A percentile compares a stretch with the other conserved stretches of the same genome.
These are phyloP conservation scores for Acer negundo DNA, from an alignment of 345 rosid genomes.

Conservation along the genomic window DNA sequence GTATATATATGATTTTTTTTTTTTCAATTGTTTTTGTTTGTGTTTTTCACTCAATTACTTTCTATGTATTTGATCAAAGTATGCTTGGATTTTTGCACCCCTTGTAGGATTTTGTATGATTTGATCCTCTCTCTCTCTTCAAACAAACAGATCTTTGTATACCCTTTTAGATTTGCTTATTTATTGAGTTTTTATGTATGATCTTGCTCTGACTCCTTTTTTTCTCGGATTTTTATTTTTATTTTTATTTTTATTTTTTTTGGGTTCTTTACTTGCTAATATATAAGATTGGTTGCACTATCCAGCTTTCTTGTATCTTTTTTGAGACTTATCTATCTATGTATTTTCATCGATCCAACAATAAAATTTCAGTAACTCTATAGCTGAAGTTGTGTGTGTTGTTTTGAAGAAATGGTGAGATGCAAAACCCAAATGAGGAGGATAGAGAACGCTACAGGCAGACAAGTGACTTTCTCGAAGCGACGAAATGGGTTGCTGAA, in stretches of 20 bases:
- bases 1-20: no score
- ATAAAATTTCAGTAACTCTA: no score
- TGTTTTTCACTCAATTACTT: no score
- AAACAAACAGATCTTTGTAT: not conserved
- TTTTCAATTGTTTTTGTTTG: no score
- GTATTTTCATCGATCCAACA: no score
- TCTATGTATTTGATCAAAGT: no score
- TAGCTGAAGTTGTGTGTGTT: not conserved
- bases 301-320: not conserved
- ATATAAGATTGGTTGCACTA: not conserved
- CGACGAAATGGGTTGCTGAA: slow-evolving; percentile 72
- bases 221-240: not conserved
- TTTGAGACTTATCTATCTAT: not conserved
- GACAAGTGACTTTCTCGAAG: slow-evolving; percentile 84
- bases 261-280: slow-evolving; percentile 11
- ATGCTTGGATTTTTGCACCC: no score
- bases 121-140: not conserved
- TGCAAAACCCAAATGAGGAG: slow-evolving; percentile 76
- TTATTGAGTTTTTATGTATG: not conserved
- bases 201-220: not conserved
- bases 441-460: slow-evolving; percentile 76
- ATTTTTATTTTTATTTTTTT: no score
- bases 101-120: no score
- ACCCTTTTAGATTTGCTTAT: not conserved
- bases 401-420: slow-evolving; percentile 55